A percentile compares a stretch with the other conserved stretches of the same genome.
Conservation (phyloP, 768 basidiomycete genomes). For the Macrolepiota fuliginosa region DNA sequence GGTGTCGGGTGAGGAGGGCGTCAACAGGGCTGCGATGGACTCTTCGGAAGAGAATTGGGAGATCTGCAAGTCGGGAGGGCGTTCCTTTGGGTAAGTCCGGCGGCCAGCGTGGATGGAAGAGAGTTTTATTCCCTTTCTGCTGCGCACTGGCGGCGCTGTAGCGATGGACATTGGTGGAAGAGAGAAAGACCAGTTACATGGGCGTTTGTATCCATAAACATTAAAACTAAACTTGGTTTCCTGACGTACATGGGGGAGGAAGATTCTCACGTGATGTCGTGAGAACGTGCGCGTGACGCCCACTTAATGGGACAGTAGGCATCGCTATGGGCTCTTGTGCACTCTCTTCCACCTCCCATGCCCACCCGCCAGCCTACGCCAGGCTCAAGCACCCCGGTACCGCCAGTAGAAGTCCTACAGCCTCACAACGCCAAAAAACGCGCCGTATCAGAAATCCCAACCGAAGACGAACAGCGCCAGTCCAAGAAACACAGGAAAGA, state of each 20-base stretch:
- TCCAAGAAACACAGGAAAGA: slow-evolving; percentile 28
- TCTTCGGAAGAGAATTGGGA: neutral
- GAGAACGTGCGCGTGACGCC: neutral
- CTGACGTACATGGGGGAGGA: neutral
- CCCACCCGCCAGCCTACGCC: slow-evolving; percentile 34
- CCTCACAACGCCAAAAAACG: slow-evolving; percentile 32
- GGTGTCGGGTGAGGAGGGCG: slow-evolving; percentile 1
- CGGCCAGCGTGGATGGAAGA: neutral
- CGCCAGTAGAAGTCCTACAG: slow-evolving; percentile 14
- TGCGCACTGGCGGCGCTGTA: neutral
- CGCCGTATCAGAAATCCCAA: slow-evolving; percentile 23
- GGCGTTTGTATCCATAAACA: neutral
- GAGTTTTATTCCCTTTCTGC: neutral
- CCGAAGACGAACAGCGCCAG: slow-evolving; percentile 18
- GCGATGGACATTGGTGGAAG: neutral
- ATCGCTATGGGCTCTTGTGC: neutral
- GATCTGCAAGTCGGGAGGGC: neutral
- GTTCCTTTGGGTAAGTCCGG: slow-evolving; percentile 8
- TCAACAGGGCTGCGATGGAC: neutral
- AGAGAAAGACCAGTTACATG: neutral
- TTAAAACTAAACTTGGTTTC: neutral
- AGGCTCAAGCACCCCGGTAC: slow-evolving; percentile 21
- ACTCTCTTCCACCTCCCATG: neutral
- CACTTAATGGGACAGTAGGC: neutral
- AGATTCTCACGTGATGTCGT: neutral